Base-by-base conservation (phyloP, 495 filamentous ascomycete genomes). In the Cercophora sp. region DNA sequence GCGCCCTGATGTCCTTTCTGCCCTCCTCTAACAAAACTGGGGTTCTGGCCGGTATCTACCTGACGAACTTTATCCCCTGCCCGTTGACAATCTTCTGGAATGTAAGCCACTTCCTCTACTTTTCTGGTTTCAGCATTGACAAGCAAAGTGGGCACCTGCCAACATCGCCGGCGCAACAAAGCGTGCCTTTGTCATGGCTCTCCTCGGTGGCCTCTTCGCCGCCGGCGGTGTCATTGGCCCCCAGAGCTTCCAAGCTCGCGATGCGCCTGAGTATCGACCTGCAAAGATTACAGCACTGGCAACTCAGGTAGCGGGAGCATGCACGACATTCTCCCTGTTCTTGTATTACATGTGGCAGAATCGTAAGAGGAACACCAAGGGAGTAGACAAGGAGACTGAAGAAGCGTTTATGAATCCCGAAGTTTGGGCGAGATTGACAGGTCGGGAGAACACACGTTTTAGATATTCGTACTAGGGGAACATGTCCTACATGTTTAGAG, bases 211-310 rank as follows among this genome's bases (percentile, higher is more conserved):
- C 11, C 75, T 74, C 11, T 86, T 85, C 67, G 80, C 77, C n/a
- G 59, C 85, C 9, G 84, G 82, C 5, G 85, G 80, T 55, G 83
- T 85, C 55, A 84, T 86, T 59, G 81, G 84, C 0, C 84, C 84
- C 3, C 83, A 86, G 63, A 85, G 81, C 5, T 86, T 86, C 65
- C 80, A 79, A 55, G 74, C 72, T 0, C 63, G 57, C 8, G 81
- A 85, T 57, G 80, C 78, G 1, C 84, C 84, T 0, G 68, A 77
- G 4, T 85, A 81, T 56, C 74, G 62, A 8, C 82, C 82, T 1
- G 84, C 84, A 4, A 87, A 86, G 64, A 77, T 86, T 42, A 70
- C 79, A 0, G 75, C 85, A 36, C 63, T 69, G 63, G 65, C 43
- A 41, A 68, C 67, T 11, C 65, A 65, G 43, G 61, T 63, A 22